Evolutionary conservation across 352 stramenopile genomes (phyloP).

Genomic region (Globisporangium apiculatum): DNA sequence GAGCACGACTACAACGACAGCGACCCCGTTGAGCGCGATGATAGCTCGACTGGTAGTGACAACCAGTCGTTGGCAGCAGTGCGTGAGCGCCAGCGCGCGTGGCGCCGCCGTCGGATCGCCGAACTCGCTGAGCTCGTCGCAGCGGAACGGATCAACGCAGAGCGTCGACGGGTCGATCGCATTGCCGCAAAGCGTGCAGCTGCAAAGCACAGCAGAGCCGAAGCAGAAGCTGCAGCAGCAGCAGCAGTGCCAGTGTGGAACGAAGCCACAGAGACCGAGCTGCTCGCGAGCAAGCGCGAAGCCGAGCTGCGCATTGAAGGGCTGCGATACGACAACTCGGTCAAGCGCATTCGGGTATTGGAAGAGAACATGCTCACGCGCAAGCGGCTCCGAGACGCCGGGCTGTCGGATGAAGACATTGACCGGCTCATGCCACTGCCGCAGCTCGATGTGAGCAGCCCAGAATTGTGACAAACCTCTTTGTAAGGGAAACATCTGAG

Average conservation of each 20-base stretch:
- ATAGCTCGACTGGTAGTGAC: too few relatives aligned
- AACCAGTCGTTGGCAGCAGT: too few relatives aligned
- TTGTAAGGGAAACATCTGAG: too few relatives aligned
- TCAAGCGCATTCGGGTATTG: slow-evolving; percentile 13
- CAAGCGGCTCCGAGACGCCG: slow-evolving; percentile 34
- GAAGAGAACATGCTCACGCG: slow-evolving; percentile 23
- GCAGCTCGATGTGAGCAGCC: too few relatives aligned
- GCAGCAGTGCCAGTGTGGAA: not conserved
- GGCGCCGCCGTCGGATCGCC: too few relatives aligned
- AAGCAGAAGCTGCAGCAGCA: too few relatives aligned
- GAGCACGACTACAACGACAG: too few relatives aligned
- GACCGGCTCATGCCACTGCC: slow-evolving; percentile 9
- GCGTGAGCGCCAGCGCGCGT: too few relatives aligned
- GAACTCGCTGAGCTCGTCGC: too few relatives aligned
- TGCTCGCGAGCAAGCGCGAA: slow-evolving; percentile 13
- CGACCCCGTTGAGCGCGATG: too few relatives aligned
- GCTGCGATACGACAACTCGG: slow-evolving; percentile 8
- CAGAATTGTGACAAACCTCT: too few relatives aligned
- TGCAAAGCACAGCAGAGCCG: too few relatives aligned
- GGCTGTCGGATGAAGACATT: slow-evolving; percentile 11
- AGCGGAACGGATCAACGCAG: not conserved
- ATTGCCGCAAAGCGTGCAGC: not conserved
- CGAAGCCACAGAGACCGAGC: slow-evolving; percentile 11
- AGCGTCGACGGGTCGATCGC: not conserved
- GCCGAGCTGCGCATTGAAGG: slow-evolving; percentile 15